Conservation (phyloP, 2,329 filamentous ascomycete species). For the Cryphonectria nitschkei region DNA sequence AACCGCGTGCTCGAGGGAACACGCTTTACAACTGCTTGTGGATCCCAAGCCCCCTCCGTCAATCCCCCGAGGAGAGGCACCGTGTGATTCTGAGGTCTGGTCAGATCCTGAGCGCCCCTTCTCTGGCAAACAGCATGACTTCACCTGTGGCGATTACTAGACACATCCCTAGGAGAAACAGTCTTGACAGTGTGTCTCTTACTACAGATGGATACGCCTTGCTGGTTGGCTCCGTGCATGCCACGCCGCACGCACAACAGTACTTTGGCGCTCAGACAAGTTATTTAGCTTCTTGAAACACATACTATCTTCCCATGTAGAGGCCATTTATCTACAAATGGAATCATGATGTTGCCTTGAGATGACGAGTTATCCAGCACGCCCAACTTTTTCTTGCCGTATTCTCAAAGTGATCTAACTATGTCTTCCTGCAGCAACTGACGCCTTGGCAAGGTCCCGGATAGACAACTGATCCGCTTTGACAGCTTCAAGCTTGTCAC, state of each 20-base stretch:
- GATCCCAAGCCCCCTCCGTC: background rate
- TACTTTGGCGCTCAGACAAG: background rate
- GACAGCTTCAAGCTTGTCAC: constrained; percentile 3
- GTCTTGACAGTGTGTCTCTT: background rate
- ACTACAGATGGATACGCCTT: background rate
- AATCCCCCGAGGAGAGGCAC: background rate
- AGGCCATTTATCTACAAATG: background rate
- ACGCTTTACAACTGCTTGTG: background rate
- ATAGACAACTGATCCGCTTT: background rate
- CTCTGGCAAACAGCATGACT: background rate
- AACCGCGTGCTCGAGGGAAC: background rate
- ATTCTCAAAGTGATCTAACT: background rate
- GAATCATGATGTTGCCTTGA: background rate
- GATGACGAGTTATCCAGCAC: background rate
- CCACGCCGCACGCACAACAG: background rate
- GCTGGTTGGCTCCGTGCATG: background rate
- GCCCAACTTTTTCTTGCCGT: background rate
- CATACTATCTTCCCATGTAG: background rate
- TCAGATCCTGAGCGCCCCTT: background rate
- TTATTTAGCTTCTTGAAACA: background rate
- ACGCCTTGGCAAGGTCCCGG: background rate
- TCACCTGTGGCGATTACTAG: background rate
- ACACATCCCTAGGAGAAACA: background rate
- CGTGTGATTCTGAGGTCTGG: background rate
- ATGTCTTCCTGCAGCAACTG: background rate